Conservation (phyloP, 768 basidiomycete genomes). For the Tephrocybe sp. region DNA sequence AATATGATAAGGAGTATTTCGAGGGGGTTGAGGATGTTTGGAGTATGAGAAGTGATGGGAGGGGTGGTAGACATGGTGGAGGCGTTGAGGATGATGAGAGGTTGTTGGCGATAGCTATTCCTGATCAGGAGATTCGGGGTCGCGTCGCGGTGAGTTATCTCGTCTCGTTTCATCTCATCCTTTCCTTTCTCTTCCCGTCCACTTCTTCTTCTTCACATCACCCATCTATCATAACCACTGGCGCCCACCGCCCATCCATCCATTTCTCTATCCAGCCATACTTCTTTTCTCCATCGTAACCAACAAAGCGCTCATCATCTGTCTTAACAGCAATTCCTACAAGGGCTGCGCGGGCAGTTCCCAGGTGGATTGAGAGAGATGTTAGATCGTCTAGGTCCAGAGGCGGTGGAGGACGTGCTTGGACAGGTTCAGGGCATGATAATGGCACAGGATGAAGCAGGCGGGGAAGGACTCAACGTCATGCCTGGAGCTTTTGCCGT, state of each 20-base stretch:
- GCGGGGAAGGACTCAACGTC: slow-evolving; percentile 14
- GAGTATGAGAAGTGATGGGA: slow-evolving; percentile 26
- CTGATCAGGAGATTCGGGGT: slow-evolving; percentile 52
- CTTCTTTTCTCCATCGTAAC: too few species aligned
- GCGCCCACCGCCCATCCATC: too few species aligned
- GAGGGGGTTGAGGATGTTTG: slow-evolving; percentile 54
- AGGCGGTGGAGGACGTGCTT: slow-evolving; percentile 61
- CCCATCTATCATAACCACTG: too few species aligned
- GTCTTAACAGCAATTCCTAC: slow-evolving; percentile 43
- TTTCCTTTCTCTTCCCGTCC: too few species aligned
- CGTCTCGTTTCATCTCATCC: too few species aligned
- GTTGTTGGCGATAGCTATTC: slow-evolving; percentile 52
- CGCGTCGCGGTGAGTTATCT: slow-evolving; percentile 41
- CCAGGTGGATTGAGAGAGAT: slow-evolving; percentile 68
- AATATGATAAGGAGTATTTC: slow-evolving; percentile 79
- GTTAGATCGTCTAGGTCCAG: slow-evolving; percentile 52
- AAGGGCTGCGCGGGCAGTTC: slow-evolving; percentile 48
- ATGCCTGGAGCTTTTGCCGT: slow-evolving; percentile 49
- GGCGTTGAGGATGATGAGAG: slow-evolving; percentile 46
- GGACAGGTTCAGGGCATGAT: slow-evolving; percentile 33
- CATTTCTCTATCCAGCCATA: too few species aligned
- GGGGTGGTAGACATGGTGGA: slow-evolving; percentile 38
- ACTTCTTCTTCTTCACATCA: too few species aligned
- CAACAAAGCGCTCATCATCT: too few species aligned
- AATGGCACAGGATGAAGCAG: slow-evolving; percentile 27